Evolutionary conservation across 371 early-diverging fungal genomes (phyloP).

Genomic region (Rhizopus microsporus): DNA sequence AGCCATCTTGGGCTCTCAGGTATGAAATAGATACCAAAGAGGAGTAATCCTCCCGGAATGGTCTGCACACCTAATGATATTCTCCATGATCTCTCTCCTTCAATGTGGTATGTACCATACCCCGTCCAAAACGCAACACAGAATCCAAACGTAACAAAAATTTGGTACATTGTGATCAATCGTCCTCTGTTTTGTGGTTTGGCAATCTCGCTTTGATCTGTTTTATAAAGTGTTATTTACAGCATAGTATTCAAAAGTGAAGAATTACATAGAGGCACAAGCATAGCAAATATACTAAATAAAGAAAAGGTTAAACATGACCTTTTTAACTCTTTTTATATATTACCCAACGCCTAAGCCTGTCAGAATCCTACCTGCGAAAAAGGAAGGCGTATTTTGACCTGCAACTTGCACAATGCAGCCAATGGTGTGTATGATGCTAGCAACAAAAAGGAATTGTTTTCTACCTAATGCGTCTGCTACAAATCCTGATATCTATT

Average conservation of each 20-base stretch:
- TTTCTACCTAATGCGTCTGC: constrained; percentile 44
- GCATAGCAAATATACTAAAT: constrained; percentile 37
- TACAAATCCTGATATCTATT: constrained; percentile 37
- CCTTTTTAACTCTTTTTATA: background rate
- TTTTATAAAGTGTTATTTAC: background rate
- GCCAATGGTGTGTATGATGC: constrained; percentile 71
- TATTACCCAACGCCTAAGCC: constrained; percentile 65
- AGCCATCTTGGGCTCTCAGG: constrained; percentile 93
- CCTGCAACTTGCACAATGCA: constrained; percentile 66
- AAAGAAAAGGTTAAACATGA: background rate
- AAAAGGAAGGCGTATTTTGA: constrained; percentile 48
- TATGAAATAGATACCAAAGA: constrained; percentile 65
- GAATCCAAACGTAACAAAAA: constrained; percentile 77
- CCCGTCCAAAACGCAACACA: constrained; percentile 46
- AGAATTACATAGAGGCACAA: constrained; percentile 44
- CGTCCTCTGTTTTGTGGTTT: constrained; percentile 82
- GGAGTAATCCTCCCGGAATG: constrained; percentile 68
- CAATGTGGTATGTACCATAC: constrained; percentile 30
- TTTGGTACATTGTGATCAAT: constrained; percentile 88
- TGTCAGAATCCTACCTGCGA: constrained; percentile 73
- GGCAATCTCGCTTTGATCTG: constrained; percentile 87
- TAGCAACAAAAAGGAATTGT: constrained; percentile 48
- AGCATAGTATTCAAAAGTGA: too few species aligned
- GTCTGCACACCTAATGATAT: constrained; percentile 78
- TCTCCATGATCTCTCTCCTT: constrained; percentile 49